Base-by-base conservation (phyloP, 495 filamentous ascomycete genomes). In the Neurospora sp. region DNA sequence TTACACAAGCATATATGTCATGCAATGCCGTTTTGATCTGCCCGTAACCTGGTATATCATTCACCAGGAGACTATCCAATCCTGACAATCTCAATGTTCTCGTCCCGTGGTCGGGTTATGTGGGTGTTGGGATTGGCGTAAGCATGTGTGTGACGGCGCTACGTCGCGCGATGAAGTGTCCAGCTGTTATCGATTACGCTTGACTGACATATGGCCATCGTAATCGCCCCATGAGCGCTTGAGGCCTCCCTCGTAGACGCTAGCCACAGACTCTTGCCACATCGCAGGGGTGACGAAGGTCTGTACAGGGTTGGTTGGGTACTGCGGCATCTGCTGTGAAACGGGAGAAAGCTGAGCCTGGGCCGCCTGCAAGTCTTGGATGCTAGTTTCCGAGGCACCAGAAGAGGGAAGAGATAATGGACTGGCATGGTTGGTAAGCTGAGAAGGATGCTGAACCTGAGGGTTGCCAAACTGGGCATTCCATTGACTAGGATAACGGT, bases 181-280 rank as follows among this genome's bases (percentile, higher is more conserved):
- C 27, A 66, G 54, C 54, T 35, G 54, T 66, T 66, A 66, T 66
- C 54, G 54, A 16, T 31, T 66, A 66, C 78, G 80, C 74, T 81
- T 81, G 9, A 74, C 76, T 3, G 72, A 31, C 77, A 78, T 72
- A 42, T 78, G 76, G 4, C 39, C 75, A 71, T 86, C 85, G 71
- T 85, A 86, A 75, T 91, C 90, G 54, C 31, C 54, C 92, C 92
- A 95, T 38, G 90, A 84, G 46, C 93, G 85, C 81, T 96, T 97
- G 39, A 93, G 78, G 5, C 90, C 90, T 71, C 90, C 90, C 66
- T 94, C 92, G 82, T 92, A 97, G 2, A 95, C 93, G 77, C 90
- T 93, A 16, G 96, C 94, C 76, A 99, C 94, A 62, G 90, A 93
- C 77, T 97, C 92, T 81, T 97, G 94, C 96, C 96, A 99, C 89